Percentiles rank a stretch among this genome's conserved stretches.
Conservation (phyloP, 192 early-diverging fungal genomes). For the Entomortierella chlamydospora region DNA sequence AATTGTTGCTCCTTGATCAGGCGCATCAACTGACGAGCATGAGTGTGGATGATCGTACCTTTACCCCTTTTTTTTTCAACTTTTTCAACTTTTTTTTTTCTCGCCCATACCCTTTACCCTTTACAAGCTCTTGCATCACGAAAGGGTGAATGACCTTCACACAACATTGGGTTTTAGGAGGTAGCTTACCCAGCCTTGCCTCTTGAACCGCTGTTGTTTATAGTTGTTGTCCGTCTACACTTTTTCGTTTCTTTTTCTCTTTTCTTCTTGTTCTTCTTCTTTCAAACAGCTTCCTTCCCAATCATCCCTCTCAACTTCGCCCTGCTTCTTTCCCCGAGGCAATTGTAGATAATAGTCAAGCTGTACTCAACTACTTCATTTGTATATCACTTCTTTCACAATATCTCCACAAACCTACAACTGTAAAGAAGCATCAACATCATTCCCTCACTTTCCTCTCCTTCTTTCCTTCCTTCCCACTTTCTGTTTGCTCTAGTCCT, state of each 20-base stretch:
- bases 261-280: not conserved
- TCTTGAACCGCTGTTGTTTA: too few relatives aligned
- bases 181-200: not conserved
- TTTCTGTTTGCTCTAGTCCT: not conserved
- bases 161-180: not conserved
- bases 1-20: constrained; percentile 1
- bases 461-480: not conserved
- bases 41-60: constrained; percentile 11
- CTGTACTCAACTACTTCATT: not conserved
- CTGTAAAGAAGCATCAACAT: not conserved
- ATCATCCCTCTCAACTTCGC: not conserved
- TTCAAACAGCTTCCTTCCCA: not conserved
- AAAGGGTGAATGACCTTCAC: constrained; percentile 29
- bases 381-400: not conserved
- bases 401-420: not conserved
- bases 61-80: constrained; percentile 43
- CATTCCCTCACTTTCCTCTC: not conserved
- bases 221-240: not conserved
- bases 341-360: not conserved
- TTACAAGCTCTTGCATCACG: not conserved
- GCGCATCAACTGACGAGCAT: constrained; percentile 31
- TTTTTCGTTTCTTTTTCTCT: not conserved
- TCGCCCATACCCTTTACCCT: not conserved
- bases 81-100: constrained; percentile 16
- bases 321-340: not conserved